Conservation (phyloP, 495 filamentous ascomycete genomes). For the Aspergillus funiculosus region DNA sequence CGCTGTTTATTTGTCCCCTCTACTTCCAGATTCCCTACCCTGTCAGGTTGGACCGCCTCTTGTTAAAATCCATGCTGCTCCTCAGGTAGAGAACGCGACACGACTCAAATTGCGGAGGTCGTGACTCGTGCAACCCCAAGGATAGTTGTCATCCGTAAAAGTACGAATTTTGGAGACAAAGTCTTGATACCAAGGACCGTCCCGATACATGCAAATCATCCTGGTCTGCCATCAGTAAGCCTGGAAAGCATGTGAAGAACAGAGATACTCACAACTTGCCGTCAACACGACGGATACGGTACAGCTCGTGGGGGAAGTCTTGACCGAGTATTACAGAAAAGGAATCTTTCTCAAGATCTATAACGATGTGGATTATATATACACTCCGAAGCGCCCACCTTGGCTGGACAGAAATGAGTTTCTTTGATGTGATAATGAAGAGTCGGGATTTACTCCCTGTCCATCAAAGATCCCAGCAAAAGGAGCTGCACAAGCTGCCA, state of each 20-base stretch:
- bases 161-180: slow-evolving; percentile 1
- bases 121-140: slow-evolving; percentile 12
- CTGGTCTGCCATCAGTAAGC: background rate
- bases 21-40: too few species aligned
- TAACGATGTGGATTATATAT: background rate
- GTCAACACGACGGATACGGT: slow-evolving; percentile 1
- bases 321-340: background rate
- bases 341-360: background rate
- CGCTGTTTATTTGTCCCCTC: too few species aligned
- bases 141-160: slow-evolving; percentile 1
- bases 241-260: background rate
- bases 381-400: too few species aligned
- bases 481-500: too few species aligned
- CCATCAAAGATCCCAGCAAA: too few species aligned
- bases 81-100: too few species aligned
- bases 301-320: slow-evolving; percentile 2
- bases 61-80: too few species aligned
- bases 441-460: too few species aligned
- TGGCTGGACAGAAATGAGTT: too few species aligned
- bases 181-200: background rate
- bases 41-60: too few species aligned
- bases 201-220: background rate
- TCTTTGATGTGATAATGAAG: too few species aligned
- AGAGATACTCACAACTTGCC: background rate
- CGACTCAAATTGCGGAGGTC: background rate